Evolutionary conservation across 2,329 filamentous ascomycete species (phyloP).

Genomic region (Kalaharituber pfeilii): DNA sequence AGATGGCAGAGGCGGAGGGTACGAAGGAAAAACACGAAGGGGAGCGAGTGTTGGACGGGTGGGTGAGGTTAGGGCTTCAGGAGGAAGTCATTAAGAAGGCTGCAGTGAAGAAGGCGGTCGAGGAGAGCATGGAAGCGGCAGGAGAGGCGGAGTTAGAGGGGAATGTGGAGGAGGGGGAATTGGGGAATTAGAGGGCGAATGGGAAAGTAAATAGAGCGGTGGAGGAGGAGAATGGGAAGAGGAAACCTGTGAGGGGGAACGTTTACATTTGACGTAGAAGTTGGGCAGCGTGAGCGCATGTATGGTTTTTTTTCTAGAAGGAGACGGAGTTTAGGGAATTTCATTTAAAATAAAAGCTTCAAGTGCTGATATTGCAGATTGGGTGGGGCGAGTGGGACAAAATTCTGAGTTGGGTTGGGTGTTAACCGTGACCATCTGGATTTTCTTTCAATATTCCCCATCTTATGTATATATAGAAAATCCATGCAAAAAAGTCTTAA

Average conservation of each 20-base stretch:
- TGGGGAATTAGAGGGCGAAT: neutral
- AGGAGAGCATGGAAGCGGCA: neutral
- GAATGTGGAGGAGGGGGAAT: neutral
- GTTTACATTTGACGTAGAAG: neutral
- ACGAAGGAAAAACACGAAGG: neutral
- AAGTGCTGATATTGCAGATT: no score
- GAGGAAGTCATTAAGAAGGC: neutral
- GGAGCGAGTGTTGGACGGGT: constrained; percentile 2
- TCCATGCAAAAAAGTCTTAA: no score
- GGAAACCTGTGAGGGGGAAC: neutral
- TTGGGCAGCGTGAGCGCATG: no score
- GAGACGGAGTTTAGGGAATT: no score
- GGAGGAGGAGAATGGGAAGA: neutral
- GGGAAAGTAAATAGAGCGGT: constrained; percentile 5
- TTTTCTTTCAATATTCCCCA: no score
- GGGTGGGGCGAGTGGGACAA: no score
- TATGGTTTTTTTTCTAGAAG: no score
- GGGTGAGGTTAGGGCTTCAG: neutral
- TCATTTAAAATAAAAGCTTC: no score
- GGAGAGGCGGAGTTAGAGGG: constrained; percentile 1
- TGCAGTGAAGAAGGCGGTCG: constrained; percentile 2
- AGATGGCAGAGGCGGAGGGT: constrained; percentile 29
- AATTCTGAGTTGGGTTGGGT: no score
- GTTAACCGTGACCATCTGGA: no score
- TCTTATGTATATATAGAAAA: no score